phyloP scores from a whole-genome alignment of 2,329 filamentous ascomycete species.

The Phoma sp. region DNA sequence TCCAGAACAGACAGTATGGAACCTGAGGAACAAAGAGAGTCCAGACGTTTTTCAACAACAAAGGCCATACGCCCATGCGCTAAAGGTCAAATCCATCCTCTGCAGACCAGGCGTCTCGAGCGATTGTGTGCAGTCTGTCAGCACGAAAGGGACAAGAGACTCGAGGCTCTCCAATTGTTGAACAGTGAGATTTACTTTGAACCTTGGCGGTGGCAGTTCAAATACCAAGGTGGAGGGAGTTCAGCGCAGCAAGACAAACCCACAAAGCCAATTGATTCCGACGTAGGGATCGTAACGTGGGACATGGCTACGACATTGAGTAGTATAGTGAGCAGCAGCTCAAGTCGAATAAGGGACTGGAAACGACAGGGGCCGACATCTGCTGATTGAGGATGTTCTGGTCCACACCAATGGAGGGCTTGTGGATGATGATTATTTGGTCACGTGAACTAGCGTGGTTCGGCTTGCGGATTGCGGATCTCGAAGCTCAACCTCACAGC shows the following conservation, averaged over 20 bases:
- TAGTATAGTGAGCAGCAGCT: neutral
- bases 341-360: slow-evolving; percentile 16
- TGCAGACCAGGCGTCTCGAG: slow-evolving; percentile 19
- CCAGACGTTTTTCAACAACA: neutral
- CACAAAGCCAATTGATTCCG: neutral
- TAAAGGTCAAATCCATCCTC: slow-evolving; percentile 15
- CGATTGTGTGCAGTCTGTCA: slow-evolving; percentile 17
- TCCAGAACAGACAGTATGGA: slow-evolving; percentile 6
- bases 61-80: slow-evolving; percentile 3
- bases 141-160: slow-evolving; percentile 3
- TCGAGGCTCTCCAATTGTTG: neutral
- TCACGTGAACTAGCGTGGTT: slow-evolving; percentile 7
- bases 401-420: neutral
- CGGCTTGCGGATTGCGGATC: slow-evolving; percentile 16
- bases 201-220: slow-evolving; percentile 15
- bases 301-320: neutral
- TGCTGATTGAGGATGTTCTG: neutral
- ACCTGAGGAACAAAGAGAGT: neutral
- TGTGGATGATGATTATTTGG: slow-evolving; percentile 1
- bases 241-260: neutral
- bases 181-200: slow-evolving; percentile 4
- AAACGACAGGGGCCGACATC: neutral
- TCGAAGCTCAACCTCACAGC: slow-evolving; percentile 23
- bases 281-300: neutral
- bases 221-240: slow-evolving; percentile 4